phyloP scores from a whole-genome alignment of 108 stramenopile genomes.

The Stephanodiscus minutulus region DNA sequence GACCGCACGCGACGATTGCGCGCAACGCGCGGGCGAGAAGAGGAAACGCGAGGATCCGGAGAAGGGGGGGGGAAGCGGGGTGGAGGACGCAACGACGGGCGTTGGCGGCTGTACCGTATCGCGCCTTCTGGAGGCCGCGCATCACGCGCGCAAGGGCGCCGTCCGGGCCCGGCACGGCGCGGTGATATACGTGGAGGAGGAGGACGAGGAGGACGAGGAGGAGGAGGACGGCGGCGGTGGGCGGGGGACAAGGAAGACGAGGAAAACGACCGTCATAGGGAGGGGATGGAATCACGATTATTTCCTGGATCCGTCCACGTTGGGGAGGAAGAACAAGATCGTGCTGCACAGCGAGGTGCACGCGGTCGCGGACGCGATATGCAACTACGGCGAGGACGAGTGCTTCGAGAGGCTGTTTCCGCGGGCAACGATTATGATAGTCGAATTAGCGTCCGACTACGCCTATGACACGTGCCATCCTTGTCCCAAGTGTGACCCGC shows the following conservation, averaged over 20 bases:
- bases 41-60: conserved; percentile 12
- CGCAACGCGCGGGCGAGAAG: conserved; percentile 21
- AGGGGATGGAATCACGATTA: conserved; percentile 45
- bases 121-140: conserved; percentile 35
- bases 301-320: conserved; percentile 6
- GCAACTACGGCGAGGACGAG: conserved; percentile 33
- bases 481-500: conserved; percentile 45
- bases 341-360: conserved; percentile 38
- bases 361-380: conserved; percentile 37
- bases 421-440: conserved; percentile 35
- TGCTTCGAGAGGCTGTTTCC: conserved; percentile 38
- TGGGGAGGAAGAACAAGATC: conserved; percentile 37
- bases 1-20: background rate
- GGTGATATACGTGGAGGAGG: conserved; percentile 14
- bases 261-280: conserved; percentile 20
- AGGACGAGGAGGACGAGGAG: background rate
- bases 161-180: conserved; percentile 44
- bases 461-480: conserved; percentile 44
- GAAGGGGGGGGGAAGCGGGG: background rate
- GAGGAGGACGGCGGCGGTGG: background rate
- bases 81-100: background rate
- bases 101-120: background rate
- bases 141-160: conserved; percentile 30
- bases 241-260: background rate
- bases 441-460: conserved; percentile 32